Base-by-base conservation (phyloP, 352 stramenopile species). In the Globisporangium yorkense region DNA sequence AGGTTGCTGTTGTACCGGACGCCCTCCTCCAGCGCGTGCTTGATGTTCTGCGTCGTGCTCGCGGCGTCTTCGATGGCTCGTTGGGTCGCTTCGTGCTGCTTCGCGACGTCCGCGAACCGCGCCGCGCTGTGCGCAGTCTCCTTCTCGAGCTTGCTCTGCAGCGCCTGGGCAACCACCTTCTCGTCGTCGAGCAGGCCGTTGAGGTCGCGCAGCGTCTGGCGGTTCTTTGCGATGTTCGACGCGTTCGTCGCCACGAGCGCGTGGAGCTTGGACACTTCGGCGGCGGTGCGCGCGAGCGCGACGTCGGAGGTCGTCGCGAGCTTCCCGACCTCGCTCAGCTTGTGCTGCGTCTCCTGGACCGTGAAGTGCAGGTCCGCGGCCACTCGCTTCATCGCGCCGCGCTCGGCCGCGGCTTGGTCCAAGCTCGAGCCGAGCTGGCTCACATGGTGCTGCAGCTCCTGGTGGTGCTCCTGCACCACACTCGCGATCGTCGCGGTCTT, bases 1-100 rank as follows among this genome's bases (percentile, higher is more conserved):
- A 83, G 63, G 53, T 86, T 87, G 56, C 66, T 54, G 59, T 89
- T 80, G 56, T 84, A 65, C 24, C 57, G 60, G 21, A 89, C 71
- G 0, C 55, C 54, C 13, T 77, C 58, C 39, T 89, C 68, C 13
- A 87, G 52, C 18, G 71, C 44, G 16, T 63, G 54, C 48, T 72
- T 73, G 6, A 70, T 62, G 15, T 69, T 46, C 15, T 65, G 61
- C 18, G 71, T 70, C 2, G 59, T 67, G 5, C 16, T 31, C 0
- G 62, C 59, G n/a, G 74, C 68, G 4, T 58, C 46, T 1, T 58
- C 50, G 10, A 87, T 68, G 0, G 59, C 60, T n/a, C 77, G 63
- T 18, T 79, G 56, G 0, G 69, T 64, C 12, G 59, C 54, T 3
- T 67, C 65, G 39, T 77, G 68, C 5, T 74, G 71, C 5, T 57